Evolutionary conservation across 176 grass and related monocot genomes (phyloP), one percentile per base, ranked within the genome.

Genomic region (Microstegium vimineum): DNA sequence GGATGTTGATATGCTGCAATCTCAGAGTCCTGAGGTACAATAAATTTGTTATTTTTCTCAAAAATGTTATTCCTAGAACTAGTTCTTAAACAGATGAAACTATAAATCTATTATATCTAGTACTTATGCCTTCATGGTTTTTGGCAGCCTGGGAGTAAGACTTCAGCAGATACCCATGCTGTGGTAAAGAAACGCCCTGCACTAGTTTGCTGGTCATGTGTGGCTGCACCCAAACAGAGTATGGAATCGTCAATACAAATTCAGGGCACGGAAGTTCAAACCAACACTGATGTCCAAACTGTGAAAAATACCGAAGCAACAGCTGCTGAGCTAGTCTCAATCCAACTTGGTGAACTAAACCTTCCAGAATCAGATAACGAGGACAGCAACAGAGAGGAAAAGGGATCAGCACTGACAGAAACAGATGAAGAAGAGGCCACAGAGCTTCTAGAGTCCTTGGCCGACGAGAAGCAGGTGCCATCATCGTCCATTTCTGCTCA

Each of bases 1-100:
- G 41, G 91, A 90, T 84, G 76, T 82, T 18, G 86, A 97, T 62
- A 97, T 88, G 91, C 56, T 91, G 1, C 43, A 69, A 43, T 43
- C 82, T 72, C 30, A 70, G 71, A 68, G 37, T 72, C 73, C 77
- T 22, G 66, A 88, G 89, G 89, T 91, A 91, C 25, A 69, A 26
- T 13, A 41, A 63, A 38, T 41, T 69, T 46, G 69, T 35, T 76
- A 8, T 63, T 85, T 57, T 1, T 22, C 54, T 57, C n/a, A 9
- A 60, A 60, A 11, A 77, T 49, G 70, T 35, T 77, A 5, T 76
- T 86, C 27, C 74, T 73, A 73, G 20, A 28, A 68, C 83, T 59
- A 46, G 46, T 74, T 86, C 28, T 78, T 66, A 25, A 37, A 73
- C 45, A 31, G 6, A 67, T 37, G 3, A 70, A 52, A 12, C 22